Percentiles rank a stretch among this genome's conserved stretches.
phyloP scores from a whole-genome alignment of 192 early-diverging fungal genomes.

The Coemansia sp. region DNA sequence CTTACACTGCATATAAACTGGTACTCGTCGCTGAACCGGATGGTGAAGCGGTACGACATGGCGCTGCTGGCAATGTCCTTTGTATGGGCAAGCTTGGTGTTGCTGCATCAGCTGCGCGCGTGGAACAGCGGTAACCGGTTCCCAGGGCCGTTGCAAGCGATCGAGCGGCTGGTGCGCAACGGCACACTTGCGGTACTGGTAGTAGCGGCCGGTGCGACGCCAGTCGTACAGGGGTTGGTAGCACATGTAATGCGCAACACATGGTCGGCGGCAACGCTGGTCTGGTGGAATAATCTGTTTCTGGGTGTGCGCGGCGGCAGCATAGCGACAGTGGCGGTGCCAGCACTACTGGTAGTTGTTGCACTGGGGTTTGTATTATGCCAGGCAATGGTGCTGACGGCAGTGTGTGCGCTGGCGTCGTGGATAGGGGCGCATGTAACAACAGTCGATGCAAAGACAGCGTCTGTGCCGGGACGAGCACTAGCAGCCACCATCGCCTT shows the following conservation, averaged over 20 bases:
- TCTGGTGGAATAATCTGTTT: constrained; percentile 45
- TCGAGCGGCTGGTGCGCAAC: constrained; percentile 45
- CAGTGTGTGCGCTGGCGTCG: constrained; percentile 1
- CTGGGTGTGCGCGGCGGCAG: constrained; percentile 48
- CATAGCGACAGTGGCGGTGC: constrained; percentile 24
- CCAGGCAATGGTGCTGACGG: constrained; percentile 28
- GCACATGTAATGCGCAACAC: constrained; percentile 10
- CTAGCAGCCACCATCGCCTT: constrained; percentile 37
- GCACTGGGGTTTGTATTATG: constrained; percentile 41
- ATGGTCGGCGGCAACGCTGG: constrained; percentile 28
- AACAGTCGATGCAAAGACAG: background rate
- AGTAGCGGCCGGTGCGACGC: constrained; percentile 17
- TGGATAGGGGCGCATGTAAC: background rate
- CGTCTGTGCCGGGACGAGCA: constrained; percentile 10
- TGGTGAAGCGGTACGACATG: constrained; percentile 71
- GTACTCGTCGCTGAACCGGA: constrained; percentile 69
- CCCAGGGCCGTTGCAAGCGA: constrained; percentile 32
- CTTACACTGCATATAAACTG: constrained; percentile 60
- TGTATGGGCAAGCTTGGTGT: constrained; percentile 60
- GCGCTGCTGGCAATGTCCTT: constrained; percentile 67
- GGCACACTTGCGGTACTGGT: constrained; percentile 27
- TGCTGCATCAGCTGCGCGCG: constrained; percentile 46
- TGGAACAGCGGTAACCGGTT: constrained; percentile 28
- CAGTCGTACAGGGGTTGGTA: constrained; percentile 30
- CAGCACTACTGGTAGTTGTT: constrained; percentile 27